A percentile compares a stretch with the other conserved stretches of the same genome.
Conservation (phyloP, 2,329 filamentous ascomycete genomes). For the Cladosporium phlei region DNA sequence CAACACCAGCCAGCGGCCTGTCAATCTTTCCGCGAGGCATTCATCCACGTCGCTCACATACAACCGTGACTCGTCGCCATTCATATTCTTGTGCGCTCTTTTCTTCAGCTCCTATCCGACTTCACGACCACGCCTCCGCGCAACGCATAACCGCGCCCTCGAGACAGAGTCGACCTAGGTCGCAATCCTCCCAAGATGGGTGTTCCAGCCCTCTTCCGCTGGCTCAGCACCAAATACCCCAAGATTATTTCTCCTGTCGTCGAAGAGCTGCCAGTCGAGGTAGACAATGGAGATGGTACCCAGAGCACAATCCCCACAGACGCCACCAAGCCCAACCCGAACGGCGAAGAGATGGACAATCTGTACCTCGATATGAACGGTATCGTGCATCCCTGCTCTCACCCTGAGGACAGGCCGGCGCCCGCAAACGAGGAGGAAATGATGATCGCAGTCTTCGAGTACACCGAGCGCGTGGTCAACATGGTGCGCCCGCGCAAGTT, state of each 20-base stretch:
- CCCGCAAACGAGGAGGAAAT: slow-evolving; percentile 96
- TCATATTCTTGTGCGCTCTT: neutral
- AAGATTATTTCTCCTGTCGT: slow-evolving; percentile 92
- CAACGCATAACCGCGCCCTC: neutral
- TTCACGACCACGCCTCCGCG: neutral
- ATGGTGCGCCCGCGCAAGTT: slow-evolving; percentile 97
- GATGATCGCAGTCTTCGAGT: slow-evolving; percentile 98
- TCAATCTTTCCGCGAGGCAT: slow-evolving; percentile 18
- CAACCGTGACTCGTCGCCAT: neutral
- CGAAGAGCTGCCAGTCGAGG: slow-evolving; percentile 74
- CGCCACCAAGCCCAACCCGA: slow-evolving; percentile 79
- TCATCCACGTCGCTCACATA: neutral
- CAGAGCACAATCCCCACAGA: slow-evolving; percentile 77
- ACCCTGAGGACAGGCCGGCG: slow-evolving; percentile 87
- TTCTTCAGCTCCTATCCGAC: neutral
- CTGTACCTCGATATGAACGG: slow-evolving; percentile 99
- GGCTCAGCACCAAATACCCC: slow-evolving; percentile 94
- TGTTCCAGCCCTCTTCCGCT: slow-evolving; percentile 92
- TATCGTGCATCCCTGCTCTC: slow-evolving; percentile 97
- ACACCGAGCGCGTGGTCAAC: slow-evolving; percentile 97
- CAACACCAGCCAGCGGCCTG: slow-evolving; percentile 16
- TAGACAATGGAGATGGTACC: slow-evolving; percentile 77
- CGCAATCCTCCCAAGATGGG: slow-evolving; percentile 57
- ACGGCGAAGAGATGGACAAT: slow-evolving; percentile 97
- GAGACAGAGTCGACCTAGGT: neutral